phyloP scores from a whole-genome alignment of 177 flowering plant genomes.

The Tripterygium wilfordii region DNA sequence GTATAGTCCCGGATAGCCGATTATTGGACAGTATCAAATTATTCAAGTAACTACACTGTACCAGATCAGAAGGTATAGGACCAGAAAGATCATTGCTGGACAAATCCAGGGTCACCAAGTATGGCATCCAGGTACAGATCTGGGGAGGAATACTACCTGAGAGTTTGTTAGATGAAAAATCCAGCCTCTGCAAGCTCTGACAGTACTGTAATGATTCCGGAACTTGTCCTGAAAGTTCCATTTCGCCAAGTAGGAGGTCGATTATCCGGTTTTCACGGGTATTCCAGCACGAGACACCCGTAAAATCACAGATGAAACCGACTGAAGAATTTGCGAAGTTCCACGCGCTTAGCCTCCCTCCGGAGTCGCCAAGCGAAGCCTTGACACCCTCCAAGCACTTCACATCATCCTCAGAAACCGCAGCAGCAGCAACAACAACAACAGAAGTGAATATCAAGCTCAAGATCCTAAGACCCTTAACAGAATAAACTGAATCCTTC shows the following conservation, averaged over 20 bases:
- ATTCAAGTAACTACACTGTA: conserved; percentile 55
- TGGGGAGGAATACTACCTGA: conserved; percentile 53
- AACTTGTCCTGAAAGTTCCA: conserved; percentile 41
- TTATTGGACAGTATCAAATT: conserved; percentile 41
- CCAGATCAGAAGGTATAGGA: conserved; percentile 52
- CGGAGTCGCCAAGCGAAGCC: conserved; percentile 46
- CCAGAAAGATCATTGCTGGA: conserved; percentile 58
- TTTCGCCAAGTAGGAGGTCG: conserved; percentile 33
- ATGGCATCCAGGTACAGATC: conserved; percentile 65
- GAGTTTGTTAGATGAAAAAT: conserved; percentile 49
- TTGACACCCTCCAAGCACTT: conserved; percentile 54
- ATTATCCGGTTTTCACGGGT: conserved; percentile 52
- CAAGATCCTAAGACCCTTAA: too few relatives aligned
- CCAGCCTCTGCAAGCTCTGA: conserved; percentile 43
- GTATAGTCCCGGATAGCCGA: conserved; percentile 54
- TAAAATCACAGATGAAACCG: conserved; percentile 49
- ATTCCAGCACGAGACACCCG: conserved; percentile 80
- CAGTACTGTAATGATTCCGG: conserved; percentile 55
- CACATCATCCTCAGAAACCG: conserved; percentile 69
- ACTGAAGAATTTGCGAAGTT: conserved; percentile 40
- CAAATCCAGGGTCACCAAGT: conserved; percentile 50
- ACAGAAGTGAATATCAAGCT: too few relatives aligned
- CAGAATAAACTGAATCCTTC: too few relatives aligned
- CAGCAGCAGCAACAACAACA: too few relatives aligned
- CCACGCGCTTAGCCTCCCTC: conserved; percentile 41